Evolutionary conservation across 257 asterid species (phyloP).

Genomic region (Osmanthus fragrans): DNA sequence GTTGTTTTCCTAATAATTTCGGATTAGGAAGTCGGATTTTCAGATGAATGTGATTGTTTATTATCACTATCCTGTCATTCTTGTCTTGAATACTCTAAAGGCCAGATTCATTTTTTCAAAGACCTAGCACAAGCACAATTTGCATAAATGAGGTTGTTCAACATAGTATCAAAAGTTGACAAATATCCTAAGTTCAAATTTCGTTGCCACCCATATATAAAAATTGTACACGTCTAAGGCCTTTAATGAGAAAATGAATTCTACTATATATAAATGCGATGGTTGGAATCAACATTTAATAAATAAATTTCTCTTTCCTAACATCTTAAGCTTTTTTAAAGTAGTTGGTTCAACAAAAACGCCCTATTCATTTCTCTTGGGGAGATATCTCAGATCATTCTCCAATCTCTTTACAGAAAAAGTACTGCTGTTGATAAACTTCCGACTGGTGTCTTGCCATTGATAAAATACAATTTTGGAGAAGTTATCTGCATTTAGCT

Average conservation of each 20-base stretch:
- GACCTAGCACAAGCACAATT: neutral
- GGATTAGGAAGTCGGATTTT: neutral
- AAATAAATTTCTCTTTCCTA: neutral
- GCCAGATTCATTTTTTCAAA: neutral
- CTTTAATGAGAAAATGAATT: neutral
- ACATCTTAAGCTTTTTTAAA: neutral
- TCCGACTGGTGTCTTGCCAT: neutral
- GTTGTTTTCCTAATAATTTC: conserved; percentile 23
- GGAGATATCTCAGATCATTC: neutral
- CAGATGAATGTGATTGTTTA: neutral
- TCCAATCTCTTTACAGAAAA: neutral
- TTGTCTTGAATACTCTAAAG: neutral
- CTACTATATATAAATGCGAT: neutral
- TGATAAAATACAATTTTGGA: neutral
- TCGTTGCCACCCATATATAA: neutral
- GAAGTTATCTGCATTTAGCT: neutral
- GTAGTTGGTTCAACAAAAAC: neutral
- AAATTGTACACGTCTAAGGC: neutral
- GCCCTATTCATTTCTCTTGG: neutral
- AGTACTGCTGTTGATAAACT: neutral
- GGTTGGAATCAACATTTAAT: neutral
- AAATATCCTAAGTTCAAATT: neutral
- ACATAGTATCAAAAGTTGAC: neutral
- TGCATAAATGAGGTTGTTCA: neutral
- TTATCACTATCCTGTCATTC: neutral